A percentile compares a stretch with the other conserved stretches of the same genome.
phyloP scores from a whole-genome alignment of 2,329 filamentous ascomycete species.

The Hymenoscyphus salicellus region DNA sequence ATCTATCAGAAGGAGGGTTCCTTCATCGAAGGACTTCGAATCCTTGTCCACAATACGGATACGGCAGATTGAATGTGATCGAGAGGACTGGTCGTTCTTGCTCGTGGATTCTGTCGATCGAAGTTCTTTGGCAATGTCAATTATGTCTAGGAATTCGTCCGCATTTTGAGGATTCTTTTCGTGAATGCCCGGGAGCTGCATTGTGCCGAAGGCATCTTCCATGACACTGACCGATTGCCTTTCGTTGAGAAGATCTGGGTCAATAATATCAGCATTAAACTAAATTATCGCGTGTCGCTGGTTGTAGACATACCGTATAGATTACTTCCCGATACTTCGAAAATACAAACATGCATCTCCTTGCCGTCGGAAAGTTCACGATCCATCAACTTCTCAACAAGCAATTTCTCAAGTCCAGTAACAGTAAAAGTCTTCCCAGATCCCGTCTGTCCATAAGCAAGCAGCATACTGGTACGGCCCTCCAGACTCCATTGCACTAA shows the following conservation, averaged over 20 bases:
- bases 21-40: constrained; percentile 31
- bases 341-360: too few relatives aligned
- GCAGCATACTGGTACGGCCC: constrained; percentile 39
- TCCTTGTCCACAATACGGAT: constrained; percentile 39
- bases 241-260: constrained; percentile 45
- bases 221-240: constrained; percentile 44
- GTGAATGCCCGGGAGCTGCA: constrained; percentile 44
- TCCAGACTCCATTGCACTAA: constrained; percentile 15
- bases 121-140: constrained; percentile 63
- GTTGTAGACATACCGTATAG: constrained; percentile 68
- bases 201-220: constrained; percentile 46
- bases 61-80: constrained; percentile 49
- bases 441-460: constrained; percentile 49
- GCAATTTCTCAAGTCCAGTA: constrained; percentile 42
- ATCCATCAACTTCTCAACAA: constrained; percentile 51
- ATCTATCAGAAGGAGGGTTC: constrained; percentile 47
- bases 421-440: constrained; percentile 49
- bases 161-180: constrained; percentile 39
- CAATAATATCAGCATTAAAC: constrained; percentile 73
- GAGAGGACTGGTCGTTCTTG: constrained; percentile 48
- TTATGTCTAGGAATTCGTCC: constrained; percentile 73
- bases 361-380: constrained; percentile 58
- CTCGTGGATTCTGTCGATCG: constrained; percentile 43
- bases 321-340: constrained; percentile 33
- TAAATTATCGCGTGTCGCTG: constrained; percentile 92